Evolutionary conservation across 2,329 filamentous ascomycete genomes (phyloP).

Genomic region (Malbranchea cinnamomea): DNA sequence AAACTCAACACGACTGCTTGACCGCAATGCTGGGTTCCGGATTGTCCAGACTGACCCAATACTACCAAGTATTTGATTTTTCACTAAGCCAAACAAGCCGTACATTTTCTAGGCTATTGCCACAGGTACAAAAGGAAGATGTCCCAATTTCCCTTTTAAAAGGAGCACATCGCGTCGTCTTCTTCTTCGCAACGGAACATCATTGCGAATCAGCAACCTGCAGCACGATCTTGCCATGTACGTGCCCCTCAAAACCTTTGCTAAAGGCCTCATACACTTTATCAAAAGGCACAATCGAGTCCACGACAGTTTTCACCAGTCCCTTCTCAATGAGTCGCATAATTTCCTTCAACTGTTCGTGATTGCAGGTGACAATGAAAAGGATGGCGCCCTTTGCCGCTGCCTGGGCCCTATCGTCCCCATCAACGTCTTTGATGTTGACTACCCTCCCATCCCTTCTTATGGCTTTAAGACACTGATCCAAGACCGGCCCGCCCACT

Average conservation of each 20-base stretch:
- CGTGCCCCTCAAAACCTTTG: constrained; percentile 4
- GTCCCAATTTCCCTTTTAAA: no score
- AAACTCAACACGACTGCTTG: no score
- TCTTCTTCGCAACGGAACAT: no score
- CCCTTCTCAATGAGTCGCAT: constrained; percentile 22
- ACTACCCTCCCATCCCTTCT: constrained; percentile 19
- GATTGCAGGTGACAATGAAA: constrained; percentile 9
- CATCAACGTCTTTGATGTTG: constrained; percentile 15
- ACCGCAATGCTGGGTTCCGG: no score
- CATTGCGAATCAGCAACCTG: no score
- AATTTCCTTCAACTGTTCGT: constrained; percentile 20
- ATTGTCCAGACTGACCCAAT: no score
- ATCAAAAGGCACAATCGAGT: constrained; percentile 25
- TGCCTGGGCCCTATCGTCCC: background rate
- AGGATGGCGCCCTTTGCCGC: background rate
- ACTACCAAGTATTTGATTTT: no score
- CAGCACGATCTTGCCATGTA: constrained; percentile 7
- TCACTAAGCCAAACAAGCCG: no score
- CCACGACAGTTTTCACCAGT: constrained; percentile 22
- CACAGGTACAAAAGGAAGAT: no score
- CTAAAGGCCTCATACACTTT: constrained; percentile 24
- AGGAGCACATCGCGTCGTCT: no score
- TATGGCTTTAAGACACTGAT: constrained; percentile 21
- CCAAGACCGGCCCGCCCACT: constrained; percentile 22
- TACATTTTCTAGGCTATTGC: no score